Evolutionary conservation across 2,329 filamentous ascomycete species (phyloP), one percentile per base, ranked within the genome.

Genomic region (Fusarium liriodendri): DNA sequence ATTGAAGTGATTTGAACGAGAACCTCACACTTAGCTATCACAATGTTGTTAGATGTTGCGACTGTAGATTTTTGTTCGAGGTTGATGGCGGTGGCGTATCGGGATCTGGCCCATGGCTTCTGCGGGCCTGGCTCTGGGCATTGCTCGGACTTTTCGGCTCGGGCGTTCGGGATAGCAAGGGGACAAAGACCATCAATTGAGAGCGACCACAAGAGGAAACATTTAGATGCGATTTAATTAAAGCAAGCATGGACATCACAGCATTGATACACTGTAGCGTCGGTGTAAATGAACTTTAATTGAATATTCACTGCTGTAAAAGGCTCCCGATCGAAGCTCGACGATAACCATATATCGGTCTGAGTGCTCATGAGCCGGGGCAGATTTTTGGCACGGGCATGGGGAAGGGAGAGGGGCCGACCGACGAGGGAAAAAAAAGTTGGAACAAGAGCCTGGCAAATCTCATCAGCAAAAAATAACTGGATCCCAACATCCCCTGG

Each of bases 61-160:
- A 25, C 2, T 10, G 32, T 16, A 38, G 14, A 9, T 20, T 40
- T 25, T 25, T 37, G 27, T 60, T 42, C 18, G 47, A 20, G 27
- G 29, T 52, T 54, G 38, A 63, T 40, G 60, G 47, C 33, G n/a
- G 61, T 33, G 61, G 61, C 52, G 47, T 18, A 25, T 40, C 33
- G 33, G 47, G 35, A 62, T 62, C 38, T 20, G 38, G 32, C 9
- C 25, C 22, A 47, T 59, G 18, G 54, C 20, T 63, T 22, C 42
- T 60, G 42, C 16, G 29, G 29, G 16, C 14, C 27, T 59, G 29
- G 37, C 38, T 29, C 40, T 37, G 54, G 40, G 61, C 20, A 35
- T 52, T 35, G 55, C 71, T 76, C 74, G 73, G 74, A 63, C 55
- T 73, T 73, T 74, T 76, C 74, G 74, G 74, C 74, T 76, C 74